Evolutionary conservation across 805 yeast species (phyloP).

Genomic region (Sugiyamaella floridensis): DNA sequence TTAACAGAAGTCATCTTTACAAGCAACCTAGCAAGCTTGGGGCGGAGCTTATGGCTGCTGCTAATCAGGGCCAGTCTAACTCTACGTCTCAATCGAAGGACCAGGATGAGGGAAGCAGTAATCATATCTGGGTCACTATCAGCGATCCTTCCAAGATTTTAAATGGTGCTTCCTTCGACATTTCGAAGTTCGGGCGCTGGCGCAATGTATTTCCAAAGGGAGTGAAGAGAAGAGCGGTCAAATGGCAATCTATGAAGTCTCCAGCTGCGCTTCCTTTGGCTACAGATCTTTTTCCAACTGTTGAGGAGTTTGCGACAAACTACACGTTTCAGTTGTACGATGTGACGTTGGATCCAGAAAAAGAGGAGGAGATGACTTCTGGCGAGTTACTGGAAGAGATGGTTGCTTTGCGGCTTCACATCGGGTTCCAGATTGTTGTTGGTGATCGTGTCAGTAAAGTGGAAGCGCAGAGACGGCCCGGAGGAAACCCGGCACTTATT

Average conservation of each 20-base stretch:
- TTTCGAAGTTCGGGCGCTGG: constrained; percentile 79
- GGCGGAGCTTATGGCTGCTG: neutral
- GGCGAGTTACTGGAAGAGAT: constrained; percentile 72
- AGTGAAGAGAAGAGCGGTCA: constrained; percentile 59
- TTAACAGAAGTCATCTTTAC: neutral
- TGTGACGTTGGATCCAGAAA: constrained; percentile 55
- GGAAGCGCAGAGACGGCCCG: constrained; percentile 53
- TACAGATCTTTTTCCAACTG: constrained; percentile 68
- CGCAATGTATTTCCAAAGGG: constrained; percentile 77
- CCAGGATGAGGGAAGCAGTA: constrained; percentile 7
- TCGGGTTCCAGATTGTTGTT: constrained; percentile 86
- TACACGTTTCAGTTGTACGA: constrained; percentile 82
- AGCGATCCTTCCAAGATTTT: constrained; percentile 71
- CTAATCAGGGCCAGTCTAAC: neutral
- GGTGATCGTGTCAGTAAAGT: constrained; percentile 61
- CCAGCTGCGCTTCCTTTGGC: constrained; percentile 91
- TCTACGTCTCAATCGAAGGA: neutral
- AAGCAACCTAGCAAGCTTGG: neutral
- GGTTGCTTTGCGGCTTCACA: constrained; percentile 71
- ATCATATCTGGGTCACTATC: constrained; percentile 52
- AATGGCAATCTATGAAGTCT: constrained; percentile 88
- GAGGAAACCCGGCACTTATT: constrained; percentile 48
- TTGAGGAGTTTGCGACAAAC: constrained; percentile 58
- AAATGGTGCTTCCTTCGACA: constrained; percentile 46
- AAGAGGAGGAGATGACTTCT: constrained; percentile 45